A percentile compares a stretch with the other conserved stretches of the same genome.
phyloP scores from a whole-genome alignment of 257 asterid genomes.

The Hygrophila difformis region DNA sequence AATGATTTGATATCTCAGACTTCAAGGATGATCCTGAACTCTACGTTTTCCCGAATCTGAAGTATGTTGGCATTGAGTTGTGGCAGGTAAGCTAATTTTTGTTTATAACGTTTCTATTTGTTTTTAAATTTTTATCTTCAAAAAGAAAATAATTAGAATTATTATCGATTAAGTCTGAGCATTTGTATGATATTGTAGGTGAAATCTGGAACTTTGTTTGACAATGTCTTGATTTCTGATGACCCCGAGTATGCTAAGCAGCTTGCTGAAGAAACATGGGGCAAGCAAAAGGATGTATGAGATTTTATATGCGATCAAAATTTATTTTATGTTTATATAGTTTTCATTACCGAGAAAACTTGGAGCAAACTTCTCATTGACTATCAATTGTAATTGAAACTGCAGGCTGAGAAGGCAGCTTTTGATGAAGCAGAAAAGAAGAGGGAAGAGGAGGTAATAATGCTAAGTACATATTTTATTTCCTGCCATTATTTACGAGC shows the following conservation, averaged over 20 bases:
- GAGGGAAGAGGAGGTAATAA: constrained; percentile 77
- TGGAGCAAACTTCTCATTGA: constrained; percentile 5
- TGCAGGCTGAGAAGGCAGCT: constrained; percentile 90
- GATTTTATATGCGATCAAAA: too few relatives aligned
- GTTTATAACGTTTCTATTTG: background rate
- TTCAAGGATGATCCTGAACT: constrained; percentile 92
- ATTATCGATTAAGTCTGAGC: background rate
- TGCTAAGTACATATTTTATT: background rate
- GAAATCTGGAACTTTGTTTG: constrained; percentile 97
- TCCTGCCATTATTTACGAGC: background rate
- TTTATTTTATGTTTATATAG: too few relatives aligned
- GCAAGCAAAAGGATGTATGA: constrained; percentile 87
- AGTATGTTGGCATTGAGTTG: constrained; percentile 93
- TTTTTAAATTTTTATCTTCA: background rate
- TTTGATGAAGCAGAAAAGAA: constrained; percentile 92
- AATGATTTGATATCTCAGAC: constrained; percentile 37
- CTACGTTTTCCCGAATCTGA: constrained; percentile 85
- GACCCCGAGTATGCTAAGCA: constrained; percentile 89
- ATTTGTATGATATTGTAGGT: constrained; percentile 40
- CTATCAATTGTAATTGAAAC: constrained; percentile 7
- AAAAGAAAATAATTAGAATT: background rate
- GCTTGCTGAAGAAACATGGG: constrained; percentile 94
- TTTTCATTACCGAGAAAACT: too few relatives aligned
- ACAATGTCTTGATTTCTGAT: constrained; percentile 72
- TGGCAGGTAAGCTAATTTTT: constrained; percentile 63